A percentile compares a stretch with the other conserved stretches of the same genome.
These are phyloP conservation scores for Penicillium griseofulvum DNA, from an alignment of 2,329 filamentous ascomycete species.

Conservation along the genomic window DNA sequence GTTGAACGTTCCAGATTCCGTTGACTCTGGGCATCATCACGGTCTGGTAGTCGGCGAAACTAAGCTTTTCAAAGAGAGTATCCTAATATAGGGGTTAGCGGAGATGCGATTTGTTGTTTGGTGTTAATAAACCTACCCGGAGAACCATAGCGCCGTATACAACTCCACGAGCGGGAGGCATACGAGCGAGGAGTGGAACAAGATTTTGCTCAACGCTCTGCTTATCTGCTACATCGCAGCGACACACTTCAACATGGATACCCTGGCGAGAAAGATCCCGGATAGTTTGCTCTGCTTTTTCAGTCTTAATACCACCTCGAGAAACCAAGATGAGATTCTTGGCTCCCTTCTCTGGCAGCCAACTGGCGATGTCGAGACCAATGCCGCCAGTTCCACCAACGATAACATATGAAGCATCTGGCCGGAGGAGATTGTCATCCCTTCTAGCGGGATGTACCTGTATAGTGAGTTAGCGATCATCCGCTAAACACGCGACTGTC, in stretches of 20 bases:
- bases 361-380: constrained; percentile 53
- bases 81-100: constrained; percentile 18
- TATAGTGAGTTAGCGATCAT: neutral
- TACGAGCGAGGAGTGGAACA: constrained; percentile 26
- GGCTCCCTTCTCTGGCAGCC: constrained; percentile 52
- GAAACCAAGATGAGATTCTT: constrained; percentile 55
- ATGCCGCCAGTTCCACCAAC: constrained; percentile 60
- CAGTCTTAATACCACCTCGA: constrained; percentile 37
- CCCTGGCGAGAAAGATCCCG: constrained; percentile 15
- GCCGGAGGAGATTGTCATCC: constrained; percentile 16
- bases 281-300: constrained; percentile 15
- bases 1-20: constrained; percentile 35
- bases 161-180: constrained; percentile 42
- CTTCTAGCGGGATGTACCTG: constrained; percentile 22
- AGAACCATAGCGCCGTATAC: constrained; percentile 50
- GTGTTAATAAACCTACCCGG: constrained; percentile 20
- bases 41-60: constrained; percentile 24
- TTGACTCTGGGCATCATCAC: constrained; percentile 25
- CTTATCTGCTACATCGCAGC: constrained; percentile 33
- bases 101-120: too few species aligned
- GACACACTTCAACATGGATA: constrained; percentile 26
- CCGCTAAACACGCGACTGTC: fast-evolving
- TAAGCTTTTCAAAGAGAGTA: constrained; percentile 29
- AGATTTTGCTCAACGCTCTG: constrained; percentile 17
- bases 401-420: constrained; percentile 52